A percentile compares a stretch with the other conserved stretches of the same genome.
Evolutionary conservation across 306 rosid genomes (phyloP).

Genomic region (Comarum palustre): DNA sequence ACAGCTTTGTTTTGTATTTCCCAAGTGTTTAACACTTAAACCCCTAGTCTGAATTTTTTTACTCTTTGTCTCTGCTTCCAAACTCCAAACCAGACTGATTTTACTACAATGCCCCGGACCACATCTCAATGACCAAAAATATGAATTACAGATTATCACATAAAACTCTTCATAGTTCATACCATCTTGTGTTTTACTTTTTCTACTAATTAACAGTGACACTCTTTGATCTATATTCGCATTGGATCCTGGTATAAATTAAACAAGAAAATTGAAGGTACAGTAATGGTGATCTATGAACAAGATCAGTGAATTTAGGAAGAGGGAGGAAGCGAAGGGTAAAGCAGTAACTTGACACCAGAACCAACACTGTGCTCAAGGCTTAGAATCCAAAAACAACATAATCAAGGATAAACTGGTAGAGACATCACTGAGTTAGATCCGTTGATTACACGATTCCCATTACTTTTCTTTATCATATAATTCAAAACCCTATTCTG

Average conservation of each 20-base stretch:
- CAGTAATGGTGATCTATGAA: neutral
- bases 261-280: neutral
- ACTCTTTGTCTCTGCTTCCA: neutral
- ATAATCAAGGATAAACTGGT: constrained; percentile 24
- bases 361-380: neutral
- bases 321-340: constrained; percentile 12
- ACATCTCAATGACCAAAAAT: neutral
- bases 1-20: constrained; percentile 1
- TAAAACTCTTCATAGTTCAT: neutral
- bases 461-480: constrained; percentile 25
- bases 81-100: neutral
- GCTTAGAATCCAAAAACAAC: neutral
- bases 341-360: constrained; percentile 5
- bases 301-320: neutral
- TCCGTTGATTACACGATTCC: constrained; percentile 45
- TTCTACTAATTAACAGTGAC: neutral
- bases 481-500: constrained; percentile 17
- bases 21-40: neutral
- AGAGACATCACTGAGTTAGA: constrained; percentile 30
- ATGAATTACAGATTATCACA: neutral
- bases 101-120: neutral
- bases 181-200: constrained; percentile 17
- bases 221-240: neutral
- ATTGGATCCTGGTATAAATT: neutral
- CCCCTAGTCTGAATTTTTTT: neutral